Conservation (phyloP, 352 stramenopile species). For the Phytophthora sp. region DNA sequence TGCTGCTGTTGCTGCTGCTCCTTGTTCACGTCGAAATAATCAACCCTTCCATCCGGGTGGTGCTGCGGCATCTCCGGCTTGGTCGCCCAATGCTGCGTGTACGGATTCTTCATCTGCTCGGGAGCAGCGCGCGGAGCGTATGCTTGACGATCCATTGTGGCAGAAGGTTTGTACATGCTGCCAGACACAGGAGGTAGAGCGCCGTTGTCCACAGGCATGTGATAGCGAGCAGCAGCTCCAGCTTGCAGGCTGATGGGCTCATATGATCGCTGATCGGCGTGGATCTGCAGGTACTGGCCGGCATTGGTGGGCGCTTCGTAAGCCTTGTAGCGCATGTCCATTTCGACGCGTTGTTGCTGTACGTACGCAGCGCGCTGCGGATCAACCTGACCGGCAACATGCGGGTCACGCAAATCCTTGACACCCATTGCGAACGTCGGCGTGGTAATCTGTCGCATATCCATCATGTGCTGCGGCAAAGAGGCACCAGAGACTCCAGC, state of each 20-base stretch:
- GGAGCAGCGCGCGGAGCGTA: slow-evolving; percentile 23
- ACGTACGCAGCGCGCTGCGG: slow-evolving; percentile 53
- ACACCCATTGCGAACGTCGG: slow-evolving; percentile 52
- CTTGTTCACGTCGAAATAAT: slow-evolving; percentile 84
- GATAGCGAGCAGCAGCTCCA: slow-evolving; percentile 46
- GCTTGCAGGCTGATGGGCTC: slow-evolving; percentile 69
- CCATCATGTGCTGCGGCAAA: slow-evolving; percentile 73
- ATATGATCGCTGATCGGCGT: slow-evolving; percentile 78
- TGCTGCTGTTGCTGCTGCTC: slow-evolving; percentile 52
- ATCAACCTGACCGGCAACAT: slow-evolving; percentile 35
- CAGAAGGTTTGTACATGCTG: slow-evolving; percentile 51
- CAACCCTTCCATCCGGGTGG: slow-evolving; percentile 46
- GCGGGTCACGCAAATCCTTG: slow-evolving; percentile 54
- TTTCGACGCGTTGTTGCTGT: slow-evolving; percentile 63
- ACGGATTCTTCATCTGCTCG: slow-evolving; percentile 63
- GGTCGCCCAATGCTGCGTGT: slow-evolving; percentile 67
- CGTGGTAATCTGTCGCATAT: slow-evolving; percentile 84
- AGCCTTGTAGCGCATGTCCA: slow-evolving; percentile 82
- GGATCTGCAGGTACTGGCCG: slow-evolving; percentile 76
- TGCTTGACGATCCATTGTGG: slow-evolving; percentile 47
- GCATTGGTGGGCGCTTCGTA: slow-evolving; percentile 54
- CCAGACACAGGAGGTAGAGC: slow-evolving; percentile 53
- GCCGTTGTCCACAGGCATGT: slow-evolving; percentile 53
- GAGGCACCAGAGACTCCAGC: slow-evolving; percentile 18
- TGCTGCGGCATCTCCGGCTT: slow-evolving; percentile 56